Evolutionary conservation across 352 stramenopile genomes (phyloP).

Genomic region (Phytopythium litorale): DNA sequence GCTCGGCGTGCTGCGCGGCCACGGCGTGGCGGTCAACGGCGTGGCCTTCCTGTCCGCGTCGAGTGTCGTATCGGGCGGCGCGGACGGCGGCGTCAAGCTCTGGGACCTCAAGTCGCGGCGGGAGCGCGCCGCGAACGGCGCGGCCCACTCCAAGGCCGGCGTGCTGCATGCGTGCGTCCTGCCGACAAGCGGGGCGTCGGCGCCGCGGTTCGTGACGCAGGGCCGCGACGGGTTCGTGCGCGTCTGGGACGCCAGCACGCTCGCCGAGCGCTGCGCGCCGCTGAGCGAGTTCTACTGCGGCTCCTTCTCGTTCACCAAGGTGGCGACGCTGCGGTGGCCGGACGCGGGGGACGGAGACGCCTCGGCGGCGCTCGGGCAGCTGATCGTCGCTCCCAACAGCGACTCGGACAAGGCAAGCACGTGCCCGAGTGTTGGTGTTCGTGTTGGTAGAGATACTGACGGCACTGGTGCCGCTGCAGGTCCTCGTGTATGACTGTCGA

Average conservation of each 20-base stretch:
- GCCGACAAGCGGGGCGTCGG: slow-evolving; percentile 2
- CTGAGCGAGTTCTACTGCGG: slow-evolving; percentile 45
- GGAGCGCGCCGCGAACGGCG: slow-evolving; percentile 25
- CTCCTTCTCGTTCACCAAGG: slow-evolving; percentile 68
- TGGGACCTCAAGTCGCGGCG: slow-evolving; percentile 67
- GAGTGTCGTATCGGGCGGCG: slow-evolving; percentile 42
- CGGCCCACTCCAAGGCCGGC: slow-evolving; percentile 67
- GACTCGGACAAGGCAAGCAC: slow-evolving; percentile 31
- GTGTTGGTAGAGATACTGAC: not conserved
- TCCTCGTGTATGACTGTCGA: slow-evolving; percentile 47
- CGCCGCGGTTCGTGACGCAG: slow-evolving; percentile 49
- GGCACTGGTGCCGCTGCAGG: slow-evolving; percentile 12
- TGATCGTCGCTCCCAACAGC: slow-evolving; percentile 44
- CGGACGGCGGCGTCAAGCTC: slow-evolving; percentile 66
- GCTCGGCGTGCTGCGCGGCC: slow-evolving; percentile 62
- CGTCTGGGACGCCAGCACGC: slow-evolving; percentile 47
- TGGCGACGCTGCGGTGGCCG: slow-evolving; percentile 39
- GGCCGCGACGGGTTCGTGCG: slow-evolving; percentile 69
- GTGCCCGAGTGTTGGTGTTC: not conserved
- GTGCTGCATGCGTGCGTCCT: slow-evolving; percentile 44
- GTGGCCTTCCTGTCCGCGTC: slow-evolving; percentile 42
- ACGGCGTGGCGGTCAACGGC: slow-evolving; percentile 55
- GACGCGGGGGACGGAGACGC: slow-evolving; percentile 1
- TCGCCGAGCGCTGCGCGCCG: slow-evolving; percentile 17
- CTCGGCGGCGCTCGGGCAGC: slow-evolving; percentile 4